Conservation (phyloP, 1,284 basidiomycete species). For the Phlebopus sp. region DNA sequence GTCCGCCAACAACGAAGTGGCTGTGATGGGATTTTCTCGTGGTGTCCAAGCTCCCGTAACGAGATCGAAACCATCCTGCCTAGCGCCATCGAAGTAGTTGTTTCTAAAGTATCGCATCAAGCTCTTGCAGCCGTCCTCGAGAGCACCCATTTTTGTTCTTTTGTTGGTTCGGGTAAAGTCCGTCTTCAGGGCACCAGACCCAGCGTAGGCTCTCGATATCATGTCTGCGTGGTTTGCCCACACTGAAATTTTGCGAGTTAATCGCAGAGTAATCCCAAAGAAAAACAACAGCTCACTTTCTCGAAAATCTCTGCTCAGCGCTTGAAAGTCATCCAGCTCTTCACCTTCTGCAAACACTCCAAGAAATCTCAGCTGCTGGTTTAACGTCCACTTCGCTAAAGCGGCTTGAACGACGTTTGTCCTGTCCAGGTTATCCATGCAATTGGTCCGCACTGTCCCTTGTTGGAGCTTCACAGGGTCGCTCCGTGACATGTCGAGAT, state of each 20-base stretch:
- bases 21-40: constrained; percentile 61
- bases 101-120: constrained; percentile 90
- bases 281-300: constrained; percentile 60
- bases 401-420: constrained; percentile 96
- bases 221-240: constrained; percentile 98
- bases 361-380: constrained; percentile 71
- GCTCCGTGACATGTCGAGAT: constrained; percentile 46
- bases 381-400: constrained; percentile 82
- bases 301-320: constrained; percentile 82
- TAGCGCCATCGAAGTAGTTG: constrained; percentile 94
- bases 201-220: constrained; percentile 90
- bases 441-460: constrained; percentile 80
- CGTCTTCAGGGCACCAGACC: constrained; percentile 94
- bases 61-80: constrained; percentile 92
- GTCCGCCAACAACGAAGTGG: constrained; percentile 73
- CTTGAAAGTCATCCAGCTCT: constrained; percentile 73
- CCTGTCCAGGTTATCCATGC: constrained; percentile 95
- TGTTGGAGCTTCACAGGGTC: constrained; percentile 56
- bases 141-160: constrained; percentile 73
- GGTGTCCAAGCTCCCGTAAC: constrained; percentile 91
- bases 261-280: constrained; percentile 1
- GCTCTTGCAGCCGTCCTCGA: constrained; percentile 90
- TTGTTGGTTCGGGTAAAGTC: constrained; percentile 96
- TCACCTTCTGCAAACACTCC: constrained; percentile 72
- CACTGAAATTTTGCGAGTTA: constrained; percentile 49